A percentile compares a stretch with the other conserved stretches of the same genome.
phyloP scores from a whole-genome alignment of 805 yeast species.

The Zygotorulaspora florentina region DNA sequence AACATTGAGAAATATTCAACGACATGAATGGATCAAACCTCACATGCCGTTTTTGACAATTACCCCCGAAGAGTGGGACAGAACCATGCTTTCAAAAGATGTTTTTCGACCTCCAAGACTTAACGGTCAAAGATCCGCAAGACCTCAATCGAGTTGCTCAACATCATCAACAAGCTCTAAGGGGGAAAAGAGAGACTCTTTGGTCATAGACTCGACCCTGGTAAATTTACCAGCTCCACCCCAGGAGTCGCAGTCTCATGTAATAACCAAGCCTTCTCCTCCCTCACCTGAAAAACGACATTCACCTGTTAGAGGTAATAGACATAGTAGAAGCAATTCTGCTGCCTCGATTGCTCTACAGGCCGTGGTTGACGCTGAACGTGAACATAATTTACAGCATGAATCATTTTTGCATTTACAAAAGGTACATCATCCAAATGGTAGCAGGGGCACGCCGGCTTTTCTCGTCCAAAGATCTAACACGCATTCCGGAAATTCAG shows the following conservation, averaged over 20 bases:
- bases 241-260: conserved; percentile 62
- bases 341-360: conserved; percentile 67
- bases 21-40: conserved; percentile 86
- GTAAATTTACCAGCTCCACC: conserved; percentile 59
- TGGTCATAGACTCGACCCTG: conserved; percentile 33
- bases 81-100: conserved; percentile 21
- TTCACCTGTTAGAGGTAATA: conserved; percentile 20
- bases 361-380: conserved; percentile 66
- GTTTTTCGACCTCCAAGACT: conserved; percentile 24
- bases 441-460: conserved; percentile 8
- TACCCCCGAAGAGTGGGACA: conserved; percentile 89
- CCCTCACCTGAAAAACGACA: conserved; percentile 28
- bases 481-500: conserved; percentile 32
- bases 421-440: conserved; percentile 4
- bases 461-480: conserved; percentile 35
- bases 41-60: conserved; percentile 78
- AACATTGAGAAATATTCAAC: conserved; percentile 60
- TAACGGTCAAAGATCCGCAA: conserved; percentile 13
- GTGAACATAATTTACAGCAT: conserved; percentile 16
- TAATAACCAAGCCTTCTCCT: conserved; percentile 45
- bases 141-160: conserved; percentile 33
- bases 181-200: conserved; percentile 38
- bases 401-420: conserved; percentile 3
- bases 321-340: conserved; percentile 40
- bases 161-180: conserved; percentile 41